Conservation (phyloP, 495 filamentous ascomycete species). For the Bombardia bombarda region DNA sequence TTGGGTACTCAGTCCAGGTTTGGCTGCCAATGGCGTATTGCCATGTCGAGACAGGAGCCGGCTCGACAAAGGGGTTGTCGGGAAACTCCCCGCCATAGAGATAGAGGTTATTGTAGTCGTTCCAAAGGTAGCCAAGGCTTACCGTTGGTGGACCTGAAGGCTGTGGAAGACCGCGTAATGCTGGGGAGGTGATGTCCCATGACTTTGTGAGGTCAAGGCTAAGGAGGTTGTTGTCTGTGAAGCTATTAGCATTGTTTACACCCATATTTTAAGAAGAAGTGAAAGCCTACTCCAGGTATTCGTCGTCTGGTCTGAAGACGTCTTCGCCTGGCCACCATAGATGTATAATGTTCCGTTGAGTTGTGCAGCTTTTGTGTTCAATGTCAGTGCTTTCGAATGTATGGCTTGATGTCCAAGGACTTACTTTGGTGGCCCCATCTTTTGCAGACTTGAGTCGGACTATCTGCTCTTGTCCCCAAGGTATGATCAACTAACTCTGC, state of each 20-base stretch:
- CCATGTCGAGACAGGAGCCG: slow-evolving; percentile 53
- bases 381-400: slow-evolving; percentile 11
- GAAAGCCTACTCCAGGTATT: slow-evolving; percentile 56
- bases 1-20: slow-evolving; percentile 53
- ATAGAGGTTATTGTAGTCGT: slow-evolving; percentile 55
- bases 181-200: slow-evolving; percentile 59
- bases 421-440: slow-evolving; percentile 62
- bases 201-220: slow-evolving; percentile 55
- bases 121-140: slow-evolving; percentile 65
- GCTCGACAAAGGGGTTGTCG: slow-evolving; percentile 44
- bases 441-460: slow-evolving; percentile 51
- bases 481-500: slow-evolving; percentile 15
- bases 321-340: slow-evolving; percentile 60
- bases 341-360: slow-evolving; percentile 69
- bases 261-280: no score
- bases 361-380: slow-evolving; percentile 30
- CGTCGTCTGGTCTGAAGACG: slow-evolving; percentile 38
- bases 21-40: slow-evolving; percentile 51
- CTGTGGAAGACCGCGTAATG: slow-evolving; percentile 49
- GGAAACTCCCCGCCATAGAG: slow-evolving; percentile 68
- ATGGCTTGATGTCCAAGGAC: slow-evolving; percentile 1
- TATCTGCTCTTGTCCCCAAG: slow-evolving; percentile 32
- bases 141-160: slow-evolving; percentile 64
- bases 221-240: slow-evolving; percentile 60
- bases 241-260: slow-evolving; percentile 13